A percentile compares a stretch with the other conserved stretches of the same genome.
phyloP scores from a whole-genome alignment of 768 basidiomycete genomes.

The Botryobasidium botryosum region DNA sequence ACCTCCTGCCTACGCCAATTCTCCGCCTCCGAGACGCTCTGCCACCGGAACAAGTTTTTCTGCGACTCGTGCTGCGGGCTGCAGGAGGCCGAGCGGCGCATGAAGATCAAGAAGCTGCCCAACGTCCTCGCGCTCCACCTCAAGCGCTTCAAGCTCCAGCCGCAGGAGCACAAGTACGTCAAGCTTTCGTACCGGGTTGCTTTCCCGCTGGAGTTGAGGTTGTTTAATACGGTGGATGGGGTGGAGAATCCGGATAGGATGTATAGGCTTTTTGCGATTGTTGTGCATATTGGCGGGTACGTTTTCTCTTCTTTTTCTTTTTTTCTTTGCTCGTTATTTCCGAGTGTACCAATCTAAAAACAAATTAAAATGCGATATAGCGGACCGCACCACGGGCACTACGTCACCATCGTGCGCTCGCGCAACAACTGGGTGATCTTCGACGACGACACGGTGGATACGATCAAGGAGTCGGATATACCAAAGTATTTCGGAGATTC shows the following conservation, averaged over 20 bases:
- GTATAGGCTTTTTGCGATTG: conserved; percentile 89
- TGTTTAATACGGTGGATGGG: conserved; percentile 96
- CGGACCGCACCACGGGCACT: conserved; percentile 97
- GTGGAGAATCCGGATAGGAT: conserved; percentile 79
- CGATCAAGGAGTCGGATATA: conserved; percentile 80
- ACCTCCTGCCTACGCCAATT: conserved; percentile 93
- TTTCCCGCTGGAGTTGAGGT: conserved; percentile 83
- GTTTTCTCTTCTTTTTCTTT: conserved; percentile 21
- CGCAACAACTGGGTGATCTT: conserved; percentile 75
- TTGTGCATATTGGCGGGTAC: conserved; percentile 97
- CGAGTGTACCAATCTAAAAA: conserved; percentile 1
- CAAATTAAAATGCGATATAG: conserved; percentile 25
- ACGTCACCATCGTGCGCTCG: conserved; percentile 86
- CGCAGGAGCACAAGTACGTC: conserved; percentile 75
- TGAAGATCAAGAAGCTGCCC: conserved; percentile 97
- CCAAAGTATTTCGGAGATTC: conserved; percentile 85
- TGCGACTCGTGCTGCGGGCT: conserved; percentile 94
- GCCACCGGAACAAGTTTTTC: conserved; percentile 95
- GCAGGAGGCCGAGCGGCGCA: conserved; percentile 96
- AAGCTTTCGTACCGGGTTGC: conserved; percentile 95
- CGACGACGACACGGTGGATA: conserved; percentile 85
- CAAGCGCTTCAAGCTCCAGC: conserved; percentile 98
- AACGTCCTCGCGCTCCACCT: conserved; percentile 91
- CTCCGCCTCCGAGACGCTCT: conserved; percentile 96
- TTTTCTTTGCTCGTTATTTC: conserved; percentile 3